Evolutionary conservation across 139 green algal species (phyloP).

Genomic region (Chlamydomonas schloesseri): DNA sequence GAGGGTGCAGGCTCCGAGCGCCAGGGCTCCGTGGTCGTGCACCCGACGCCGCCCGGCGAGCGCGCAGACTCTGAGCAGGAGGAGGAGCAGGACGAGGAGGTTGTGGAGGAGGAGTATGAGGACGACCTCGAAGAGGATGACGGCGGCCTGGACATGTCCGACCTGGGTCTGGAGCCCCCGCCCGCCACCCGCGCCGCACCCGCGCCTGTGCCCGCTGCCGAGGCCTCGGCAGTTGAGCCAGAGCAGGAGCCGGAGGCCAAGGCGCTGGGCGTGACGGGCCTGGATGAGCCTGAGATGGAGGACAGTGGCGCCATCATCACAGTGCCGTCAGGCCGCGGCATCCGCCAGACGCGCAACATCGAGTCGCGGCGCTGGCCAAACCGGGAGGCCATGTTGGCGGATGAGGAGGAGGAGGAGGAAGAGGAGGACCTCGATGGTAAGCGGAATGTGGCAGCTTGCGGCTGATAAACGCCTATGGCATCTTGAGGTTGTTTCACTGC

Average conservation of each 20-base stretch:
- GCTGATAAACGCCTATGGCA: too few species aligned
- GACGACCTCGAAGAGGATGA: background rate
- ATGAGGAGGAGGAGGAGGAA: constrained; percentile 5
- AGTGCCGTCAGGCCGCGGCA: constrained; percentile 12
- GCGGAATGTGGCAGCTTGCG: too few species aligned
- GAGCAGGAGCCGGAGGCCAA: too few species aligned
- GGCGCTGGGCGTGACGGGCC: too few species aligned
- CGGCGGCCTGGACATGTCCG: background rate
- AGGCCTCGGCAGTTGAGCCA: background rate
- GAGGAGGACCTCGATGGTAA: constrained; percentile 8
- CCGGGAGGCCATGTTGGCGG: background rate
- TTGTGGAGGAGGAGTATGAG: background rate
- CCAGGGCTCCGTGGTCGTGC: too few species aligned
- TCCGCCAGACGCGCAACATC: constrained; percentile 36
- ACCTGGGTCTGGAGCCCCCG: background rate
- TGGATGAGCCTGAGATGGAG: background rate
- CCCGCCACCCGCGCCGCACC: background rate
- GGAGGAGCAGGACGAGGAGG: background rate
- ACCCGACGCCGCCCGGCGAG: background rate
- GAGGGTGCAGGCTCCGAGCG: background rate
- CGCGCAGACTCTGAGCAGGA: background rate
- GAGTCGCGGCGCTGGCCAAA: constrained; percentile 15
- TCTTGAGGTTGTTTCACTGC: too few species aligned
- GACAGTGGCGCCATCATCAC: constrained; percentile 15
- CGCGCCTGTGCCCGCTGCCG: background rate